phyloP scores from a whole-genome alignment of 768 basidiomycete genomes.

The Mycena galericulata region DNA sequence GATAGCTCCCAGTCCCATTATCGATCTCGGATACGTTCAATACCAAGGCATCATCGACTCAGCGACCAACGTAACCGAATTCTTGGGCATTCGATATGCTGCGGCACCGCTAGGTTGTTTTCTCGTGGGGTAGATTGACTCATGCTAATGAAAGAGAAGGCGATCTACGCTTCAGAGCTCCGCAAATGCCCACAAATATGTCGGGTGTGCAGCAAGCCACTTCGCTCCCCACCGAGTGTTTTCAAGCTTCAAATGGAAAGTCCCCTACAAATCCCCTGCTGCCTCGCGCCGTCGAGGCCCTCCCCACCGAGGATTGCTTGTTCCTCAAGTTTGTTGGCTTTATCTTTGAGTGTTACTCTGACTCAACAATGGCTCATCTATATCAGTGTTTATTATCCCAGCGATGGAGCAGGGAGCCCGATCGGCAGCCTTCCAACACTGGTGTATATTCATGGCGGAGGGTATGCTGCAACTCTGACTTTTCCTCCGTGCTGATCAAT shows the following conservation, averaged over 20 bases:
- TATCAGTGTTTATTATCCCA: constrained; percentile 35
- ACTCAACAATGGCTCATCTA: too few species aligned
- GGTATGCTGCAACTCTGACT: too few species aligned
- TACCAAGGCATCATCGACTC: too few species aligned
- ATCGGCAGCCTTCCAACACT: constrained; percentile 31
- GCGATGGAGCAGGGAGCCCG: constrained; percentile 27
- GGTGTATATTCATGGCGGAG: constrained; percentile 38
- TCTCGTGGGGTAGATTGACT: too few species aligned
- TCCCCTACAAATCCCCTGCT: constrained; percentile 35
- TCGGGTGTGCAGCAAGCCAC: constrained; percentile 31
- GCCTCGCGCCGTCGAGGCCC: neutral
- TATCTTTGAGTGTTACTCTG: too few species aligned
- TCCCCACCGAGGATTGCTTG: constrained; percentile 27
- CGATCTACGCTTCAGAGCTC: constrained; percentile 29
- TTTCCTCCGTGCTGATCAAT: neutral
- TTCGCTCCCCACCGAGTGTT: constrained; percentile 31
- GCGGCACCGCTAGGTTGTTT: too few species aligned
- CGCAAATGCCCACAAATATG: constrained; percentile 25
- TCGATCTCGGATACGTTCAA: too few species aligned
- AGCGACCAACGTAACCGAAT: too few species aligned
- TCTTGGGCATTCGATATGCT: too few species aligned
- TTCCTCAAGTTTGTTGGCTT: constrained; percentile 7
- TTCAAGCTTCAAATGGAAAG: constrained; percentile 33
- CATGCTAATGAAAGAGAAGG: constrained; percentile 37
- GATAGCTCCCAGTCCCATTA: too few species aligned